Percentiles rank a stretch among this genome's conserved stretches.
Evolutionary conservation across 2,329 filamentous ascomycete genomes (phyloP).

Genomic region (Microthyrium microscopicum): DNA sequence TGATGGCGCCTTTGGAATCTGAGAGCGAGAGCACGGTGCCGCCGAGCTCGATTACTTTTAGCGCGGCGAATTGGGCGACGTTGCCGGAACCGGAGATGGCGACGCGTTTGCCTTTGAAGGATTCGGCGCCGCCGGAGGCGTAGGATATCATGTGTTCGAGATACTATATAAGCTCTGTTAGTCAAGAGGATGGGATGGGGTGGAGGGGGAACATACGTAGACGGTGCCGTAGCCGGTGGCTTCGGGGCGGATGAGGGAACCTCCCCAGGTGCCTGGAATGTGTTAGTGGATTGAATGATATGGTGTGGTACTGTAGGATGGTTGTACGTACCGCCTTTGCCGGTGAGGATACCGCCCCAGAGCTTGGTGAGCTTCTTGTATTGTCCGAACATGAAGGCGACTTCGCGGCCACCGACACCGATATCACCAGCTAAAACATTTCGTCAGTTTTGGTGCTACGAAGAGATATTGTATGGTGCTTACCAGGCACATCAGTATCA

Average conservation of each 20-base stretch:
- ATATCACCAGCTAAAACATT: conserved; percentile 95
- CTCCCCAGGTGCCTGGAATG: conserved; percentile 87
- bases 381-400: conserved; percentile 87
- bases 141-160: conserved; percentile 91
- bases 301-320: too few species aligned
- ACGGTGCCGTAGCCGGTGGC: conserved; percentile 92
- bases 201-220: conserved; percentile 40
- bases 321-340: conserved; percentile 79
- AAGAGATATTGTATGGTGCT: too few species aligned
- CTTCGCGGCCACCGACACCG: conserved; percentile 79
- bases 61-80: conserved; percentile 91
- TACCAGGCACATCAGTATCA: conserved; percentile 86
- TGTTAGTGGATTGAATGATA: too few species aligned
- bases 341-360: conserved; percentile 92
- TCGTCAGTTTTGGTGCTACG: too few species aligned
- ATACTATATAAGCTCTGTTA: conserved; percentile 34
- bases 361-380: conserved; percentile 79
- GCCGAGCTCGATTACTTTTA: conserved; percentile 93
- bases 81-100: conserved; percentile 95
- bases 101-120: conserved; percentile 80
- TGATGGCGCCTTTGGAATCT: conserved; percentile 72
- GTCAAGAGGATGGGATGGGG: background rate
- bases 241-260: conserved; percentile 85
- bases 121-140: conserved; percentile 59
- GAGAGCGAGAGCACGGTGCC: conserved; percentile 84